These are phyloP conservation scores for Puccinellia tenuiflora DNA, from an alignment of 176 grass and related monocot genomes.

Conservation along the genomic window DNA sequence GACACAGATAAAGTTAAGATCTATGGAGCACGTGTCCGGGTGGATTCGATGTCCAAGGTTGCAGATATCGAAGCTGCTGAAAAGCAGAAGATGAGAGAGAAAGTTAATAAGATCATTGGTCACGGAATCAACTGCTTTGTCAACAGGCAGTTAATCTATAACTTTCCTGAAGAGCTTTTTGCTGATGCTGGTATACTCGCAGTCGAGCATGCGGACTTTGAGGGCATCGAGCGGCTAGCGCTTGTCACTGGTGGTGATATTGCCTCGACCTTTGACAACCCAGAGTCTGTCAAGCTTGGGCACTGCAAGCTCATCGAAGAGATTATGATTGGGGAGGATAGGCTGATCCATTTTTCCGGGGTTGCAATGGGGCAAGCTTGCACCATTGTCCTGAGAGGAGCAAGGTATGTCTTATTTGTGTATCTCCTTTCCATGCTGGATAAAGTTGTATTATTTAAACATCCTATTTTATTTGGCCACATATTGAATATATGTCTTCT, in stretches of 20 bases:
- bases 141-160: constrained; percentile 94
- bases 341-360: constrained; percentile 84
- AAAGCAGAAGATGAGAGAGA: constrained; percentile 98
- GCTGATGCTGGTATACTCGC: constrained; percentile 91
- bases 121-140: constrained; percentile 96
- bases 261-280: constrained; percentile 94
- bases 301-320: constrained; percentile 95
- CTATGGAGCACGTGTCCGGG: constrained; percentile 87
- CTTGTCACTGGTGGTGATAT: constrained; percentile 97
- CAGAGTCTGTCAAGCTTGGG: constrained; percentile 93
- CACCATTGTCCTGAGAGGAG: constrained; percentile 90
- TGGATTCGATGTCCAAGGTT: constrained; percentile 92
- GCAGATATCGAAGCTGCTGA: constrained; percentile 92
- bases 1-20: constrained; percentile 99
- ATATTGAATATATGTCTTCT: neutral
- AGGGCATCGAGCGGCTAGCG: constrained; percentile 86
- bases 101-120: constrained; percentile 87
- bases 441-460: neutral
- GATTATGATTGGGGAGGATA: constrained; percentile 99
- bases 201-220: constrained; percentile 96
- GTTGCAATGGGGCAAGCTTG: constrained; percentile 91
- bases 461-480: neutral
- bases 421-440: neutral
- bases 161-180: constrained; percentile 97
- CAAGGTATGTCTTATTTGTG: constrained; percentile 51